phyloP scores from a whole-genome alignment of 2,329 filamentous ascomycete genomes.

The Rasamsonia emersonii region DNA sequence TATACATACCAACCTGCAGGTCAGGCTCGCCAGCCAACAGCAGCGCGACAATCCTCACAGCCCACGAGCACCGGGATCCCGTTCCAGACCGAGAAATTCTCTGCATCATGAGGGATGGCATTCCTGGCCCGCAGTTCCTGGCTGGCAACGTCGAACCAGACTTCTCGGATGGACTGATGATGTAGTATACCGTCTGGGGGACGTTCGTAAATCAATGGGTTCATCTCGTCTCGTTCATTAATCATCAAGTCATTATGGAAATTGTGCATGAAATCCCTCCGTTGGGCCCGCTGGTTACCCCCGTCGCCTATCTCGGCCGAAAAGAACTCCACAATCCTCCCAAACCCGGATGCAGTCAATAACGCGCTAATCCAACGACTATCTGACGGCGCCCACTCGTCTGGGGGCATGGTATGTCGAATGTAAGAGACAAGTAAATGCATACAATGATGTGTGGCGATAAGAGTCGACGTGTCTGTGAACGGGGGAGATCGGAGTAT shows the following conservation, averaged over 20 bases:
- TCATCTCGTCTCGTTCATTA: slow-evolving; percentile 30
- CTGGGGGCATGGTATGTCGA: slow-evolving; percentile 27
- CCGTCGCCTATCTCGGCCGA: slow-evolving; percentile 36
- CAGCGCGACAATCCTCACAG: slow-evolving; percentile 24
- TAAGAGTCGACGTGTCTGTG: slow-evolving; percentile 28
- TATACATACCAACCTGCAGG: too few species aligned
- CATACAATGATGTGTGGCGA: slow-evolving; percentile 36
- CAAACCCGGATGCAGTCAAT: slow-evolving; percentile 30
- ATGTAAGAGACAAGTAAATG: slow-evolving; percentile 31
- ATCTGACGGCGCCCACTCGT: slow-evolving; percentile 21
- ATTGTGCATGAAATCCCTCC: slow-evolving; percentile 36
- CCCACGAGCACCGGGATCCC: slow-evolving; percentile 27
- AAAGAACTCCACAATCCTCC: slow-evolving; percentile 33
- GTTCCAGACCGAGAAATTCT: slow-evolving; percentile 25
- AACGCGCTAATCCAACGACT: slow-evolving; percentile 34
- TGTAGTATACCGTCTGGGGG: slow-evolving; percentile 21
- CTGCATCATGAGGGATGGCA: slow-evolving; percentile 24
- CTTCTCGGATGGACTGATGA: slow-evolving; percentile 23
- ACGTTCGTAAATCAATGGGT: slow-evolving; percentile 27
- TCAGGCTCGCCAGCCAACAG: slow-evolving; percentile 25
- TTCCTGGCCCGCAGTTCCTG: slow-evolving; percentile 21
- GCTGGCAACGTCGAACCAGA: slow-evolving; percentile 32
- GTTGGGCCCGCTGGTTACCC: slow-evolving; percentile 29
- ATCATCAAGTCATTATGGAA: slow-evolving; percentile 31
- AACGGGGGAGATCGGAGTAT: slow-evolving; percentile 34